Conservation (phyloP, 163 green algal species). For the Smithsoniella earleae region DNA sequence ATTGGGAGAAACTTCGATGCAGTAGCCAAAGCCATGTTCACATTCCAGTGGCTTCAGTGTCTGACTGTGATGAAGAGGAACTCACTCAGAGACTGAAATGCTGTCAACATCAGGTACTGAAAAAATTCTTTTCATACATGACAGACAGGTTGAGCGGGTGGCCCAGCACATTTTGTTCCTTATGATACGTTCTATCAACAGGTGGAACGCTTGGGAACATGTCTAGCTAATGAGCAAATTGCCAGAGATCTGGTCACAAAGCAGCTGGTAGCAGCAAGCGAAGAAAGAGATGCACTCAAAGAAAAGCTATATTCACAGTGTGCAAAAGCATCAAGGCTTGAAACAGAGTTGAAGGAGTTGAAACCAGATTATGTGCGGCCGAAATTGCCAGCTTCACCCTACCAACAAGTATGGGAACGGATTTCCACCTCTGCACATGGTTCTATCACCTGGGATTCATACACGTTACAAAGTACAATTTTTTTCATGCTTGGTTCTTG, state of each 20-base stretch:
- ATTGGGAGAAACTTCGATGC: neutral
- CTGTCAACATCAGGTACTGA: neutral
- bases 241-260: constrained; percentile 26
- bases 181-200: neutral
- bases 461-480: too few species aligned
- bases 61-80: neutral
- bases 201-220: constrained; percentile 15
- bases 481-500: too few species aligned
- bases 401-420: too few species aligned
- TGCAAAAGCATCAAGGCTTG: too few species aligned
- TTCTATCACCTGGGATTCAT: too few species aligned
- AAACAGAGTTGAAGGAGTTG: too few species aligned
- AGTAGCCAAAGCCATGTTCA: neutral
- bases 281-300: too few species aligned
- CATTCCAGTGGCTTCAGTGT: neutral
- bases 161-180: neutral
- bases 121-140: neutral
- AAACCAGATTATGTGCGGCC: too few species aligned
- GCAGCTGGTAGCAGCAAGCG: neutral
- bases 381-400: too few species aligned
- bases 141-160: neutral
- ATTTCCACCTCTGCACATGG: too few species aligned
- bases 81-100: constrained; percentile 6
- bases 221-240: constrained; percentile 26
- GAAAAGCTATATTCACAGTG: too few species aligned